A percentile compares a stretch with the other conserved stretches of the same genome.
phyloP scores from a whole-genome alignment of 208 protist species.

The Crithidia sp. region DNA sequence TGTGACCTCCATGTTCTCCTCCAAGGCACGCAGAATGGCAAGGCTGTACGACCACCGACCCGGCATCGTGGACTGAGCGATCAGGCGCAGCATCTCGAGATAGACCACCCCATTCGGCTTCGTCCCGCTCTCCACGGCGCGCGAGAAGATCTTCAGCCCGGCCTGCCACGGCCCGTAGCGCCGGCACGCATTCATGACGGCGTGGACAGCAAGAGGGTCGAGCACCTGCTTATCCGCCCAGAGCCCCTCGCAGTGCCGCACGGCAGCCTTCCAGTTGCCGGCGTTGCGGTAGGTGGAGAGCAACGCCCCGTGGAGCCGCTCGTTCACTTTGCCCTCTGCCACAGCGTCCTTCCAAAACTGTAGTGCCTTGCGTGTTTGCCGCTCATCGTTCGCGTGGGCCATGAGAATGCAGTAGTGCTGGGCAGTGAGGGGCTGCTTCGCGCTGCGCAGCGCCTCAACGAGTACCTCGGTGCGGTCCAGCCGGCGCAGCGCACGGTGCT shows the following conservation, averaged over 20 bases:
- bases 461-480: slow-evolving; percentile 76
- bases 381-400: slow-evolving; percentile 86
- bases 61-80: slow-evolving; percentile 49
- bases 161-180: slow-evolving; percentile 59
- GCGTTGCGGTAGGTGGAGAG: slow-evolving; percentile 69
- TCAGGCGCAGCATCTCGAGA: slow-evolving; percentile 76
- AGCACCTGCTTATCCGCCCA: slow-evolving; percentile 67
- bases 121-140: slow-evolving; percentile 53
- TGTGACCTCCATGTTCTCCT: slow-evolving; percentile 68
- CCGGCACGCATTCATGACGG: slow-evolving; percentile 85
- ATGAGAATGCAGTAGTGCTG: slow-evolving; percentile 84
- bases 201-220: slow-evolving; percentile 72
- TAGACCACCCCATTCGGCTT: slow-evolving; percentile 79
- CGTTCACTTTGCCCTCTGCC: slow-evolving; percentile 58
- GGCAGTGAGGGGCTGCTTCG: slow-evolving; percentile 45
- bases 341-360: slow-evolving; percentile 74
- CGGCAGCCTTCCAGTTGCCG: slow-evolving; percentile 67
- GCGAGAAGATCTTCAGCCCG: slow-evolving; percentile 61
- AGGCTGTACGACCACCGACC: slow-evolving; percentile 64
- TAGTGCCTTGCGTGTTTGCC: slow-evolving; percentile 56
- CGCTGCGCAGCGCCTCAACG: slow-evolving; percentile 50
- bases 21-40: slow-evolving; percentile 55
- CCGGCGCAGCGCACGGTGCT: slow-evolving; percentile 68
- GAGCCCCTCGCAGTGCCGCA: slow-evolving; percentile 73
- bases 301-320: slow-evolving; percentile 70